Evolutionary conservation across 192 early-diverging fungal genomes (phyloP), one percentile per base, ranked within the genome.

Genomic region (Kappamyces sp.): DNA sequence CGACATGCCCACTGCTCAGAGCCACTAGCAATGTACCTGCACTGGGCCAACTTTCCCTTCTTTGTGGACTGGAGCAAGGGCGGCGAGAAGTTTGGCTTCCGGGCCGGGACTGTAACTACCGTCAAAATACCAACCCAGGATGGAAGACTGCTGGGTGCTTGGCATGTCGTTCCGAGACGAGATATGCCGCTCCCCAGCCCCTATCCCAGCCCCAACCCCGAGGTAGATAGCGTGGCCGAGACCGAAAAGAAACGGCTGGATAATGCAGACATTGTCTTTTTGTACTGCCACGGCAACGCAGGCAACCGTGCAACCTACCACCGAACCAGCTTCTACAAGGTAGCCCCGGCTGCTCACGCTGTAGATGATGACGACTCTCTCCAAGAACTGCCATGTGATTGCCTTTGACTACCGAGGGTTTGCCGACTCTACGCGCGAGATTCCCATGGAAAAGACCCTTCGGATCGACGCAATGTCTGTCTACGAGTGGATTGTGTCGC

Each of bases 231-330:
- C 49, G 42, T 11, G 14, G 42, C 42, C 42, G 14, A 43, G 42
- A 43, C 42, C 14, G 42, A 14, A 11, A 14, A 43, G 8, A 9
- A 11, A 31, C 57, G 37, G 51, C 68, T 64, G 15, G 49, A 37
- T 22, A 32, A 6, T 38, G 71, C 67, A 54, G 63, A 46, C 39
- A 50, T 61, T 11, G 70, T 77, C 49, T 72, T 67, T 32, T 34
- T 79, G 51, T 80, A 80, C 66, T 74, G 73, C 42, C 78, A 80
- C 52, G 78, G 78, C 15, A 80, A 80, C 49, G 69, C 71, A 4
- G 74, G 72, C 12, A 74, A 75, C 59, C 14, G 74, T 11, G 78
- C 74, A 0, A 64, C 68, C 15, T 40, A 43, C 41, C 59, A 67
- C 47, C 64, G 74, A 3, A 47, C 54, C 7, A 51, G 57, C 32